Base-by-base conservation (phyloP, 2,329 filamentous ascomycete species). In the Colletotrichum higginsianum region DNA sequence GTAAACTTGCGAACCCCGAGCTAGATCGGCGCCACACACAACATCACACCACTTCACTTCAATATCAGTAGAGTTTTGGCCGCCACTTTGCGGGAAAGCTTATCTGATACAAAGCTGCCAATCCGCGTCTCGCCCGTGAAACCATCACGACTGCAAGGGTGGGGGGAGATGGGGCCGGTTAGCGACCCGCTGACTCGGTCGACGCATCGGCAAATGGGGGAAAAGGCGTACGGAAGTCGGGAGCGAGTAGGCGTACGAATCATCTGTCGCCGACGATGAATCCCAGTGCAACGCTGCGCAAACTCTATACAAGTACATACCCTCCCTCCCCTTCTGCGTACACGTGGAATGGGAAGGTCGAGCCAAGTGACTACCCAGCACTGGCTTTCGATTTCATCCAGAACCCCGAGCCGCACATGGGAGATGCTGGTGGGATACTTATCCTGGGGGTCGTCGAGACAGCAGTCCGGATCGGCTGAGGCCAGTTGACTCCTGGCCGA, bases 111-210 rank as follows among this genome's bases (percentile, higher is more conserved):
- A 8, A 35, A 42, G 38, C 21, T 11, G 18, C n/a, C 65, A 40
- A 71, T 68, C 56, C 21, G 5, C 40, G 58, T 42, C 30, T 30
- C 30, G 23, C 2, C 15, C 44, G n/a, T 68, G 68, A 68, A 67
- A 68, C 64, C 15, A 21, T 23, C 18, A 30, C 6, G 15, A 63
- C 49, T 40, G 52, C 57, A 21, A 9, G 30, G 30, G n/a, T n/a
- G 30, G 30, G 30, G 30, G 30, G 30, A 2, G 30, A 4, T 8
- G 30, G 55, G 18, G 9, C 21, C 57, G 21, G 23, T n/a, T 30
- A 5, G 47, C 12, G 12, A 44, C 23, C 21, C 6, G 9, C 68
- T 71, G 65, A 71, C 68, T 71, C 68, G 68, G 35, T 40, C 47
- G 30, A 18, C n/a, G 30, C 12, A 7, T n/a, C n/a, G 46, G 30